These are phyloP conservation scores for Aspergillus aculeatinus DNA, from an alignment of 2,329 filamentous ascomycete species.

Conservation along the genomic window DNA sequence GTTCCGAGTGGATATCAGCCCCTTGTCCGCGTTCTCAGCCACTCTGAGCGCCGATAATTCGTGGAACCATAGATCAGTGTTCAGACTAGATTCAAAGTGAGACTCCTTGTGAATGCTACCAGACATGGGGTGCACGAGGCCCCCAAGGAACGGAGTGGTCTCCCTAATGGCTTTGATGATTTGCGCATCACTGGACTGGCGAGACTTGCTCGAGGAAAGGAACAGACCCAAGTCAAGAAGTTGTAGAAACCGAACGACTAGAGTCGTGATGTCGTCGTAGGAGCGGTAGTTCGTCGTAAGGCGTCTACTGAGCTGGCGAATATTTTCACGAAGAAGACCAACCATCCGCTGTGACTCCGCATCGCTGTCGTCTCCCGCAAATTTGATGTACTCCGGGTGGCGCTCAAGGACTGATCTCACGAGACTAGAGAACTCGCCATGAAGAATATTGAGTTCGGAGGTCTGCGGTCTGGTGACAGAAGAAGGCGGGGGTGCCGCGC, in stretches of 20 bases:
- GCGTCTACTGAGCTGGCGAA: slow-evolving; percentile 69
- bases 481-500: slow-evolving; percentile 64
- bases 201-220: slow-evolving; percentile 46
- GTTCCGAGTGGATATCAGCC: slow-evolving; percentile 38
- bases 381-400: slow-evolving; percentile 32
- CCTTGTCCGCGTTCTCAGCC: slow-evolving; percentile 34
- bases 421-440: slow-evolving; percentile 79
- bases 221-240: slow-evolving; percentile 75
- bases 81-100: slow-evolving; percentile 23
- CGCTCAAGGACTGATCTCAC: slow-evolving; percentile 61
- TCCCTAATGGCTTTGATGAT: slow-evolving; percentile 33
- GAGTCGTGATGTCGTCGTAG: slow-evolving; percentile 82
- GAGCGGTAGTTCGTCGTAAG: slow-evolving; percentile 69
- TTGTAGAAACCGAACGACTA: slow-evolving; percentile 74
- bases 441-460: slow-evolving; percentile 69
- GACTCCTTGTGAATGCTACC: slow-evolving; percentile 4
- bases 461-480: slow-evolving; percentile 69
- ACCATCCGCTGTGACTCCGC: slow-evolving; percentile 33
- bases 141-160: slow-evolving; percentile 43
- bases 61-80: slow-evolving; percentile 38
- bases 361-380: slow-evolving; percentile 13
- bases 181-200: slow-evolving; percentile 16
- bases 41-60: slow-evolving; percentile 37
- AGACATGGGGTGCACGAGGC: slow-evolving; percentile 23
- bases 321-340: slow-evolving; percentile 52